Base-by-base conservation (phyloP, 2,329 filamentous ascomycete species). In the Tolypocladium amazonense region DNA sequence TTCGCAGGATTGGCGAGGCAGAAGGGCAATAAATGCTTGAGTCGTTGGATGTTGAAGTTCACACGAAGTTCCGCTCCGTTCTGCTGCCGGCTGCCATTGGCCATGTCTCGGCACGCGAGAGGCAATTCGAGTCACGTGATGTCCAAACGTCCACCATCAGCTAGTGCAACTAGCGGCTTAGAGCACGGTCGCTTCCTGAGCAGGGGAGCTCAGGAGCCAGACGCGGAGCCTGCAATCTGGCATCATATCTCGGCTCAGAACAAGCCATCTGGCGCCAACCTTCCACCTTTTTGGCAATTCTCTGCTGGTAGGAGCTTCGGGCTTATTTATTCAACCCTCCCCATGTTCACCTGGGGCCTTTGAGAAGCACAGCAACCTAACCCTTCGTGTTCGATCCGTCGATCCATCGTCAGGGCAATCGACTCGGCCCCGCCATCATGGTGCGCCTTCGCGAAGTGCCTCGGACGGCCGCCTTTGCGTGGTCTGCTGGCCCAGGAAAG, bases 371-470 rank as follows among this genome's bases (percentile, higher is more conserved):
- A 60, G 50, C 52, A 47, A 33, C 35, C 62, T 59, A 12, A 61
- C 57, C 61, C 62, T 62, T 58, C 62, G n/a, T 50, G n/a, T 47
- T 27, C 47, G 54, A 50, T 54, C 43, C 50, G n/a, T 35, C 30
- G 18, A 53, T 30, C 57, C 54, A 45, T 56, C 47, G 38, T 27
- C 33, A 39, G 45, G 47, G 61, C 61, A 58, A 58, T 63, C 50
- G 47, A n/a, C 27, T 55, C 62, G 63, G 63, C 69, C 71, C 69
- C 68, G 66, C 68, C 72, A 77, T 67, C 75, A 99, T 99, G 94
- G 93, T 97, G 77, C 90, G 92, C 79, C 82, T 97, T 76, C 87
- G 93, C 81, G 92, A 97, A 81, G 95, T 99, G 72, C 90, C 92
- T 74, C 87, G 94, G 77, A 99, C 94, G 70, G 94, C 93, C 75